phyloP scores from a whole-genome alignment of 2,329 filamentous ascomycete genomes.

The Ophiostoma quercus region DNA sequence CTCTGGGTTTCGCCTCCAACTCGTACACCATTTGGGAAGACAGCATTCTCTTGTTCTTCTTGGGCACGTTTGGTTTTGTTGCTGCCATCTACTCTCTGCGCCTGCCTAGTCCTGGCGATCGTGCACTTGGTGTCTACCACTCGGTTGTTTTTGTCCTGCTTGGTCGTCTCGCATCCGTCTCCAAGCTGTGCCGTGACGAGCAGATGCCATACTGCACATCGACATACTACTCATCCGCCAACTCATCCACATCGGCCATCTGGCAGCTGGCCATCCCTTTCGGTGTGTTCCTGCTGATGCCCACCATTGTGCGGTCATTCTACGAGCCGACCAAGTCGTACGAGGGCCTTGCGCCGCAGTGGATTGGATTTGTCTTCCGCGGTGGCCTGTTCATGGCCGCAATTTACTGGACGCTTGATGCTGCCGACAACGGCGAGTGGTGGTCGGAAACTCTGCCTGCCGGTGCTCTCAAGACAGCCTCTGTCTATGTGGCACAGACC shows the following conservation, averaged over 20 bases:
- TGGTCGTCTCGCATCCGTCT: conserved; percentile 75
- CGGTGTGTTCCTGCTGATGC: conserved; percentile 64
- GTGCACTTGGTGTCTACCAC: conserved; percentile 75
- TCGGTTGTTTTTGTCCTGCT: conserved; percentile 77
- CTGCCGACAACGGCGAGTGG: conserved; percentile 83
- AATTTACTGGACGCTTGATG: conserved; percentile 81
- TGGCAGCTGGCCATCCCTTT: conserved; percentile 86
- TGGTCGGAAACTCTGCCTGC: conserved; percentile 51
- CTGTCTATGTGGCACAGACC: conserved; percentile 73
- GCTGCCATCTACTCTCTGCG: conserved; percentile 70
- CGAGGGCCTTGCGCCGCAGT: conserved; percentile 75
- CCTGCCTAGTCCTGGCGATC: conserved; percentile 60
- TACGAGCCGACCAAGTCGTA: conserved; percentile 79
- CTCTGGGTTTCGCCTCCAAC: conserved; percentile 92
- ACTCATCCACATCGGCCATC: conserved; percentile 83
- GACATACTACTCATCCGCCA: conserved; percentile 89
- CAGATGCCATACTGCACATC: conserved; percentile 96
- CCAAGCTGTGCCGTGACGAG: conserved; percentile 90
- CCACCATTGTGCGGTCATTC: conserved; percentile 71
- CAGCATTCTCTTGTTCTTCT: conserved; percentile 84
- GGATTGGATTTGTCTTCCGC: conserved; percentile 77
- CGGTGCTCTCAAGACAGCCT: conserved; percentile 63
- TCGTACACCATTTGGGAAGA: conserved; percentile 99
- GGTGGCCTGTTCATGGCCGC: conserved; percentile 69
- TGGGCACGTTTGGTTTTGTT: conserved; percentile 78